Evolutionary conservation across 192 early-diverging fungal genomes (phyloP).

Genomic region (Coemansia sp.): DNA sequence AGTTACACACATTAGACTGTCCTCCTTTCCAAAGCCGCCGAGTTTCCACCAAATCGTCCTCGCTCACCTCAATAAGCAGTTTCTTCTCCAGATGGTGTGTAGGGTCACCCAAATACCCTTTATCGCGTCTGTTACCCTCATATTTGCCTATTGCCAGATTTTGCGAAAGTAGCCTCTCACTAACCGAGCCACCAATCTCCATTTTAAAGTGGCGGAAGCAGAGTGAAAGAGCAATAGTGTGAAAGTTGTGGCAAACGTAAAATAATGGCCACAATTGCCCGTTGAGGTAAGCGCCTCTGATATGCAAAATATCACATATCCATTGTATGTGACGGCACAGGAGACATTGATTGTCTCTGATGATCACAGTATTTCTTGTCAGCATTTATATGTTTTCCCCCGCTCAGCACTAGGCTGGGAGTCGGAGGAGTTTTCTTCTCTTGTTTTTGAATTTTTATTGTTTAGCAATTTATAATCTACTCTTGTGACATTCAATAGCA

Average conservation of each 20-base stretch:
- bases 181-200: neutral
- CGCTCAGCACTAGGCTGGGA: no score
- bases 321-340: no score
- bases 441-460: no score
- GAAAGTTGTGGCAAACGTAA: neutral
- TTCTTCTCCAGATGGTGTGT: neutral
- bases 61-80: no score
- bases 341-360: no score
- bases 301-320: no score
- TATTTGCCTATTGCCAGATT: neutral
- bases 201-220: neutral
- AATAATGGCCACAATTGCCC: neutral
- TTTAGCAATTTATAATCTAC: no score
- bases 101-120: neutral
- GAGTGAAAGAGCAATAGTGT: neutral
- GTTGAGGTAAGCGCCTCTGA: no score
- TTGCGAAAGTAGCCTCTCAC: neutral
- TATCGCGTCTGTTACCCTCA: neutral
- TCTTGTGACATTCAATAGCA: no score
- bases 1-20: neutral
- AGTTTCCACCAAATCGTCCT: neutral
- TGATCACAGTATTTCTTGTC: no score
- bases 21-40: conserved; percentile 2
- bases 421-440: no score
- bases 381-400: no score